phyloP scores from a whole-genome alignment of 352 stramenopile species.

The Lagenidium sp. region DNA sequence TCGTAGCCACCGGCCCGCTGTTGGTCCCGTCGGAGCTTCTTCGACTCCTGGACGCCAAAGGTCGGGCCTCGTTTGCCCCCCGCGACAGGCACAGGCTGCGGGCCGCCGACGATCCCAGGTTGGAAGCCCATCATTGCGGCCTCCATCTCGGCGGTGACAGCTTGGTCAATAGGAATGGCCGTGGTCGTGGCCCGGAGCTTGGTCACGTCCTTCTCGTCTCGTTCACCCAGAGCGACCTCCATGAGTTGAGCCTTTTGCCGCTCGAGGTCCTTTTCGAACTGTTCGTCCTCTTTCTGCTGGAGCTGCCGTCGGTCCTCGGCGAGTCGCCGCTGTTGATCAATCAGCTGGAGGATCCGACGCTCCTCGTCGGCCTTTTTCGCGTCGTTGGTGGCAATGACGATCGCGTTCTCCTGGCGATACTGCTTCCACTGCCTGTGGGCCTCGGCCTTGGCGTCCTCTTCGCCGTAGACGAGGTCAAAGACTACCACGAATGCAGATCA shows the following conservation, averaged over 20 bases:
- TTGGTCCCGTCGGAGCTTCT: conserved; percentile 71
- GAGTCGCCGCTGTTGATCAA: conserved; percentile 72
- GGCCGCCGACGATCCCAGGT: conserved; percentile 55
- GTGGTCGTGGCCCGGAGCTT: conserved; percentile 72
- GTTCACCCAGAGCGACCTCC: conserved; percentile 77
- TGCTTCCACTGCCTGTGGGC: conserved; percentile 84
- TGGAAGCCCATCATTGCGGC: conserved; percentile 86
- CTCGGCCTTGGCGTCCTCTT: conserved; percentile 54
- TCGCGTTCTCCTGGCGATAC: conserved; percentile 74
- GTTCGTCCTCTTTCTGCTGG: conserved; percentile 68
- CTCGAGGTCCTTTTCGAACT: conserved; percentile 74
- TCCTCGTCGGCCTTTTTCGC: conserved; percentile 83
- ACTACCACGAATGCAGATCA: conserved; percentile 32
- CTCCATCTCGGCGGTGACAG: conserved; percentile 84
- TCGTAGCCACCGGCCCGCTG: conserved; percentile 77
- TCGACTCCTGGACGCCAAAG: conserved; percentile 71
- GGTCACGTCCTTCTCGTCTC: conserved; percentile 66
- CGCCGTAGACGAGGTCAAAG: conserved; percentile 78
- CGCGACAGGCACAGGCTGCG: conserved; percentile 66
- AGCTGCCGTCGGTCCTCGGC: conserved; percentile 69
- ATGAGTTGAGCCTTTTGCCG: conserved; percentile 80
- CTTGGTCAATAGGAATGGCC: conserved; percentile 77
- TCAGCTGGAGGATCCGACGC: conserved; percentile 75
- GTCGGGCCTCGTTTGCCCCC: conserved; percentile 72
- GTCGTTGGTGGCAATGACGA: conserved; percentile 79